Base-by-base conservation (phyloP, 495 filamentous ascomycete genomes). In the Stereocaulon alpinum region DNA sequence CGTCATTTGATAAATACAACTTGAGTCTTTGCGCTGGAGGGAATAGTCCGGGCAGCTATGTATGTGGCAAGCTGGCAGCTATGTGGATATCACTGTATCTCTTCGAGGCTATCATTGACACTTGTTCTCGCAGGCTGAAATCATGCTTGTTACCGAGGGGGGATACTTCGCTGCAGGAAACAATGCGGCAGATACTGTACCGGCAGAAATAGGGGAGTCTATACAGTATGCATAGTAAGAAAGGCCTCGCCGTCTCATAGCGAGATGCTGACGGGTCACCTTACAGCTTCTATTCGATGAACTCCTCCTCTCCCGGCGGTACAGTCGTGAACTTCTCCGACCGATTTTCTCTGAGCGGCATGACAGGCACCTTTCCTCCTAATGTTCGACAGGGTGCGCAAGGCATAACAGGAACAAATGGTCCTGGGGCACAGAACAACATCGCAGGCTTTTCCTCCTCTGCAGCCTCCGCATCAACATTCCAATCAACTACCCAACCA, bases 1-100 rank as follows among this genome's bases (percentile, higher is more conserved):
- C 74, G 2, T 72, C 79, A 44, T 73, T 87, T 40, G 67, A 70
- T 22, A 73, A 72, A n/a, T 90, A 83, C 69, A 71, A 79, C 40
- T 71, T 88, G 24, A 81, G 78, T 62, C 75, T 88, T 4, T 85
- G 79, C 62, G 78, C 83, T 37, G 83, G 84, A 27, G 82, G 84
- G 30, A 85, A 86, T 65, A 67, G 70, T 0, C 67, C 66, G 4
- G 72, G 64, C 34, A 72, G 66, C 42, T 71, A 75, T 64, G 77
- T 80, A 64, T 37, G 69, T 58, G 27, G 62, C 64, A 17, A 5
- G 24, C 17, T 12, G 3, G 17, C 42, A 14, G 40, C 20, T 6
- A 5, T 48, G 54, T 63, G 63, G 34, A 49, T 65, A 41, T 40
- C 58, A 55, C 24, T 37, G 6, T 2, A 20, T 30, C 32, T 44